phyloP scores from a whole-genome alignment of 2,329 filamentous ascomycete genomes.

The Zasmidium cellare region DNA sequence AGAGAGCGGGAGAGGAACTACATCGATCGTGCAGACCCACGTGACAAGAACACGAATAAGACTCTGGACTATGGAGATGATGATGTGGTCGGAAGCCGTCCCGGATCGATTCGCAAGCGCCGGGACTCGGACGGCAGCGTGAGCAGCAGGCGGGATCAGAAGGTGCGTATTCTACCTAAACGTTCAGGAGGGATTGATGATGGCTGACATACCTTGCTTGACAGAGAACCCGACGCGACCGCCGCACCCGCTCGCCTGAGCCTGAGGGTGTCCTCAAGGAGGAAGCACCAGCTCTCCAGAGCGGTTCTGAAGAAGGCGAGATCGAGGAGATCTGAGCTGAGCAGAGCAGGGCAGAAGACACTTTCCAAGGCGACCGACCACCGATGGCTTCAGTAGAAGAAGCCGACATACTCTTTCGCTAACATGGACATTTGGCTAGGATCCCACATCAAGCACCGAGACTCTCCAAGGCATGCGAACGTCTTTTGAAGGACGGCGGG shows the following conservation, averaged over 20 bases:
- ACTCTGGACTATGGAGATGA: constrained; percentile 87
- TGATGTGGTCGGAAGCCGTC: constrained; percentile 49
- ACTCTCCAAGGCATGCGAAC: no score
- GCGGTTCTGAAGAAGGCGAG: constrained; percentile 95
- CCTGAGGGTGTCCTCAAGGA: constrained; percentile 40
- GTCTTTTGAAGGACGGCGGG: neutral
- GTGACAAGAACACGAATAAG: constrained; percentile 75
- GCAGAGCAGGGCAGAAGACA: neutral
- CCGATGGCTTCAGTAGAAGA: no score
- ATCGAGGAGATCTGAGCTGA: constrained; percentile 71
- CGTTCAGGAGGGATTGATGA: neutral
- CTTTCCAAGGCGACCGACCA: neutral
- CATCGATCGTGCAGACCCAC: constrained; percentile 75
- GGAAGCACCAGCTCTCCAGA: constrained; percentile 65
- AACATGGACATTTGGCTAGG: no score
- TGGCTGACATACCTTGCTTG: neutral
- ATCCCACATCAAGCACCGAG: no score
- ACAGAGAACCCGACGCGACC: constrained; percentile 26
- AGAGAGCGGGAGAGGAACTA: constrained; percentile 88
- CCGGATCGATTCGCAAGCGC: constrained; percentile 66
- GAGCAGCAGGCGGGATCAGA: constrained; percentile 40
- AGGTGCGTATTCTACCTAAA: constrained; percentile 36
- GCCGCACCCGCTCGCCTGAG: constrained; percentile 25
- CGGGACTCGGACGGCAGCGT: constrained; percentile 60
- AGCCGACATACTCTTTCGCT: no score